Percentiles rank a stretch among this genome's conserved stretches.
Evolutionary conservation across 257 asterid species (phyloP).

Genomic region (Petrea volubilis): DNA sequence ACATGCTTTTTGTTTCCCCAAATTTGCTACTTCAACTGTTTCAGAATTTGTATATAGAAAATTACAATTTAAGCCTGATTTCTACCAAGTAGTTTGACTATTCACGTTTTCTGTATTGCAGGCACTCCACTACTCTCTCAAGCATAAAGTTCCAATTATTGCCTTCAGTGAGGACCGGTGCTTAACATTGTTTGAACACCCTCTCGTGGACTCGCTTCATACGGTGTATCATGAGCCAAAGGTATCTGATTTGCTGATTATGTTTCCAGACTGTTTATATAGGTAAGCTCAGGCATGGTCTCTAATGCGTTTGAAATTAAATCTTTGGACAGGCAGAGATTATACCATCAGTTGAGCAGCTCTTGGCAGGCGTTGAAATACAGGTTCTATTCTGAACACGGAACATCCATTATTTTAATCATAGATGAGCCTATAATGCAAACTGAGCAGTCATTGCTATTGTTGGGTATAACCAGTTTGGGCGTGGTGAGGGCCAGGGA

Average conservation of each 20-base stretch:
- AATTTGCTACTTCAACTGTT: not conserved
- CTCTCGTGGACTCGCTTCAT: slow-evolving; percentile 85
- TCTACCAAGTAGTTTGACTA: not conserved
- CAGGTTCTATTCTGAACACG: slow-evolving; percentile 54
- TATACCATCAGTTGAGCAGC: slow-evolving; percentile 82
- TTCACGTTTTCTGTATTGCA: slow-evolving; percentile 31
- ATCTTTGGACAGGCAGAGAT: slow-evolving; percentile 78
- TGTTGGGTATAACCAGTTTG: not conserved
- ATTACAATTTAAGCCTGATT: not conserved
- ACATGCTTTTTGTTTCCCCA: not conserved
- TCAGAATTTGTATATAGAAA: not conserved
- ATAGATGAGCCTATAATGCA: not conserved
- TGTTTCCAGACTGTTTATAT: slow-evolving; percentile 10
- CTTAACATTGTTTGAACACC: slow-evolving; percentile 87
- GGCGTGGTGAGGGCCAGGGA: not conserved
- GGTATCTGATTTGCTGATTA: slow-evolving; percentile 42
- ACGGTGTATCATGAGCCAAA: slow-evolving; percentile 92
- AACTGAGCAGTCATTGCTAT: not conserved
- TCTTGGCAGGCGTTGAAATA: slow-evolving; percentile 63
- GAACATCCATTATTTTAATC: not conserved
- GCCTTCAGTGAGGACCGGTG: slow-evolving; percentile 86
- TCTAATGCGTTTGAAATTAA: slow-evolving; percentile 20
- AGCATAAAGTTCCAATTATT: slow-evolving; percentile 77
- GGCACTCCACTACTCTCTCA: slow-evolving; percentile 81
- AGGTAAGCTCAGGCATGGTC: slow-evolving; percentile 17